A percentile compares a stretch with the other conserved stretches of the same genome.
phyloP scores from a whole-genome alignment of 768 basidiomycete species.

The Mycena floridula region DNA sequence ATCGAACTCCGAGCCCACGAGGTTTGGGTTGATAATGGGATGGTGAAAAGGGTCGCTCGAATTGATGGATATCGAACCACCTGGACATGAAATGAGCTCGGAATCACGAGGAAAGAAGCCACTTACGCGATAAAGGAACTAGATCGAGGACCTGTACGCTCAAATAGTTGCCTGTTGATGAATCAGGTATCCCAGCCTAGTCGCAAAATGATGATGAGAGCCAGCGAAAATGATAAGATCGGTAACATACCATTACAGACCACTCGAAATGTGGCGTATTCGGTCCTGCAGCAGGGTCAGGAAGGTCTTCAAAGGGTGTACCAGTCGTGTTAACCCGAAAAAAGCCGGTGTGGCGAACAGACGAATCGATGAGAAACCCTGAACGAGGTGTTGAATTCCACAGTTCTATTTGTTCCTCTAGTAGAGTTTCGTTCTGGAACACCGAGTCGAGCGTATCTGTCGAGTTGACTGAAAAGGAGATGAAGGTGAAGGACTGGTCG shows the following conservation, averaged over 20 bases:
- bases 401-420: conserved; percentile 2
- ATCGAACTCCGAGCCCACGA: conserved; percentile 1
- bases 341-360: too few species aligned
- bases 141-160: conserved; percentile 2
- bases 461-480: conserved; percentile 10
- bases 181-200: conserved; percentile 6
- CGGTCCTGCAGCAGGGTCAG: too few species aligned
- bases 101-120: too few species aligned
- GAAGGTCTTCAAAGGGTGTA: too few species aligned
- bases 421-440: conserved; percentile 7
- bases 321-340: too few species aligned
- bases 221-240: too few species aligned
- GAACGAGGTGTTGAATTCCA: conserved; percentile 13
- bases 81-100: too few species aligned
- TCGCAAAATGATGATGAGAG: too few species aligned
- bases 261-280: too few species aligned
- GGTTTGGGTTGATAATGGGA: conserved; percentile 1
- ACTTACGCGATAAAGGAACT: conserved; percentile 10
- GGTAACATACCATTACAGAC: too few species aligned
- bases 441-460: conserved; percentile 11
- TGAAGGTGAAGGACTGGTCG: conserved; percentile 11
- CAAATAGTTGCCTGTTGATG: conserved; percentile 12
- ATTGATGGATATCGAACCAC: too few species aligned
- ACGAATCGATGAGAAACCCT: conserved; percentile 12
- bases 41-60: neutral